phyloP scores from a whole-genome alignment of 192 early-diverging fungal species.

The Podila verticillata region DNA sequence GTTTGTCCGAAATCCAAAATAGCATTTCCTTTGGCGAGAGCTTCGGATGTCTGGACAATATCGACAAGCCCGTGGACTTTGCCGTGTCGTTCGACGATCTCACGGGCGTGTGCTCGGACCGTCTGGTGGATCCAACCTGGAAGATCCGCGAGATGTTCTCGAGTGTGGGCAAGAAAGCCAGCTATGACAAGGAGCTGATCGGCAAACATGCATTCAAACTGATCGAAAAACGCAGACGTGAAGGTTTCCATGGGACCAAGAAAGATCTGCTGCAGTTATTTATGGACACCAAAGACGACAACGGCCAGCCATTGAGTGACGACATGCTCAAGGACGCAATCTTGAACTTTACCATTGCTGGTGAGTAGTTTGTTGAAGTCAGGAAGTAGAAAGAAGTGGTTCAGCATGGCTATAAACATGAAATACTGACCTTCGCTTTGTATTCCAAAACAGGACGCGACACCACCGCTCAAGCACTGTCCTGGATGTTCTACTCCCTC shows the following conservation, averaged over 20 bases:
- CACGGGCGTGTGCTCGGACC: constrained; percentile 29
- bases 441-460: constrained; percentile 42
- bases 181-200: constrained; percentile 20
- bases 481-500: constrained; percentile 60
- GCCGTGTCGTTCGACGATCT: constrained; percentile 61
- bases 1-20: no score
- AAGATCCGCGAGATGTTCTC: constrained; percentile 33
- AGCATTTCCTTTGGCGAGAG: constrained; percentile 40
- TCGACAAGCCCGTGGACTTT: constrained; percentile 38
- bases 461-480: constrained; percentile 61
- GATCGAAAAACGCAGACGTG: constrained; percentile 31
- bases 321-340: constrained; percentile 56
- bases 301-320: constrained; percentile 46
- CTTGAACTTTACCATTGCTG: constrained; percentile 55
- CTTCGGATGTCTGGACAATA: constrained; percentile 32
- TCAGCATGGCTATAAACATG: constrained; percentile 30
- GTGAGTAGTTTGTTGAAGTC: neutral
- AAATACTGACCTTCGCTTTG: constrained; percentile 52
- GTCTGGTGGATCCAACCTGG: constrained; percentile 41
- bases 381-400: no score
- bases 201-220: constrained; percentile 23
- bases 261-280: constrained; percentile 57
- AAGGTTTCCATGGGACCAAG: neutral
- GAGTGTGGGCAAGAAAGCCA: constrained; percentile 2
- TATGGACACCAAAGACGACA: constrained; percentile 52